These are phyloP conservation scores for Plantago lanceolata DNA, from an alignment of 305 asterid species.

Conservation along the genomic window DNA sequence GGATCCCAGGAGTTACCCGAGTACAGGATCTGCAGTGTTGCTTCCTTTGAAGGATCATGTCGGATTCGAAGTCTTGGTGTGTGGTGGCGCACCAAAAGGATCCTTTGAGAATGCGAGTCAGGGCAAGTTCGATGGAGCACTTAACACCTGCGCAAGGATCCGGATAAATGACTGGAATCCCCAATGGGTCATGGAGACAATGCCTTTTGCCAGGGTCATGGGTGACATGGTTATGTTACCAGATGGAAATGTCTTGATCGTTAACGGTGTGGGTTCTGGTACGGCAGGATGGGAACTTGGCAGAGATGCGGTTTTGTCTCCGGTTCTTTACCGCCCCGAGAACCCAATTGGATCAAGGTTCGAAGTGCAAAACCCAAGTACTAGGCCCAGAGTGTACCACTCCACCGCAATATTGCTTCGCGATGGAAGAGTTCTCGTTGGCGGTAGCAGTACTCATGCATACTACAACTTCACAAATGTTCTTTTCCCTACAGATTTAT, in stretches of 20 bases:
- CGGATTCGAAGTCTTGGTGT: slow-evolving; percentile 47
- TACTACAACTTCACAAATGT: slow-evolving; percentile 28
- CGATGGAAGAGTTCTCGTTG: slow-evolving; percentile 56
- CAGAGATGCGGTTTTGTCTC: slow-evolving; percentile 37
- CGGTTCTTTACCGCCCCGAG: slow-evolving; percentile 47
- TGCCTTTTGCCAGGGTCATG: slow-evolving; percentile 70
- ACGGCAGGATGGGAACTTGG: slow-evolving; percentile 61
- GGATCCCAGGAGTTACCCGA: slow-evolving; percentile 53
- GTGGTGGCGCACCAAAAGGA: slow-evolving; percentile 73
- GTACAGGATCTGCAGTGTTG: slow-evolving; percentile 46
- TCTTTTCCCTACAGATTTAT: slow-evolving; percentile 48
- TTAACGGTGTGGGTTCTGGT: slow-evolving; percentile 57
- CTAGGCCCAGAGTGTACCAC: slow-evolving; percentile 60
- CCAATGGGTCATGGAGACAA: slow-evolving; percentile 57
- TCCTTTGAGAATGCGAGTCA: slow-evolving; percentile 30
- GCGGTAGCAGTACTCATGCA: slow-evolving; percentile 54
- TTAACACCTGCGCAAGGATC: slow-evolving; percentile 59
- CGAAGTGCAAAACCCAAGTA: slow-evolving; percentile 35
- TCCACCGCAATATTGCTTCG: slow-evolving; percentile 52
- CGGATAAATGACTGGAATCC: slow-evolving; percentile 47
- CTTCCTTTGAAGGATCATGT: slow-evolving; percentile 34
- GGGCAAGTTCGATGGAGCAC: slow-evolving; percentile 37
- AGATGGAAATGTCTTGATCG: slow-evolving; percentile 47
- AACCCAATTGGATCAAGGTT: slow-evolving; percentile 36
- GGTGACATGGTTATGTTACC: slow-evolving; percentile 73